Evolutionary conservation across 2,329 filamentous ascomycete species (phyloP).

Genomic region (Myriangium duriaei): DNA sequence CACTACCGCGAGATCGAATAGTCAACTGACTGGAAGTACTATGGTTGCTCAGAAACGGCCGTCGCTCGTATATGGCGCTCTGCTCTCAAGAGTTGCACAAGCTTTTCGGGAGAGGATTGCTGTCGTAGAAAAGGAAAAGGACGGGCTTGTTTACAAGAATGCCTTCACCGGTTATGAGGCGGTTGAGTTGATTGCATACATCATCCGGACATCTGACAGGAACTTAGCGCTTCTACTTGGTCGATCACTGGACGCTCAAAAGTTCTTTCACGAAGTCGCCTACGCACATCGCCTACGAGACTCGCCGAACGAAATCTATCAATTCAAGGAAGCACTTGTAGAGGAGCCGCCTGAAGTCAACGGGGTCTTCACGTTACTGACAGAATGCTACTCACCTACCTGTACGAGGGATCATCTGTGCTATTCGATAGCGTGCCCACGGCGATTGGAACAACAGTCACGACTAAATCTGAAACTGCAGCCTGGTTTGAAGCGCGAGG

Average conservation of each 20-base stretch:
- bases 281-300: conserved; percentile 94
- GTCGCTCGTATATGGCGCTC: conserved; percentile 83
- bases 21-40: conserved; percentile 30
- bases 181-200: conserved; percentile 88
- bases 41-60: conserved; percentile 51
- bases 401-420: conserved; percentile 91
- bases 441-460: conserved; percentile 87
- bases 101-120: conserved; percentile 84
- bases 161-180: conserved; percentile 92
- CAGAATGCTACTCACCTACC: conserved; percentile 95
- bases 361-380: conserved; percentile 89
- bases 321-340: conserved; percentile 86
- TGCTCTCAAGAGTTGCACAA: conserved; percentile 85
- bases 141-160: conserved; percentile 93
- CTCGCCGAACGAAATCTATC: conserved; percentile 88
- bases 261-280: conserved; percentile 98
- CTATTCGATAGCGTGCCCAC: conserved; percentile 94
- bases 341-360: conserved; percentile 80
- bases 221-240: conserved; percentile 87
- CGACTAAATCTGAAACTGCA: conserved; percentile 86
- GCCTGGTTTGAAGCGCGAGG: conserved; percentile 65
- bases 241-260: conserved; percentile 87
- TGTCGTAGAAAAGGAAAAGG: conserved; percentile 82
- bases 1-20: conserved; percentile 25
- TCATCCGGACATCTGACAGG: conserved; percentile 91